Evolutionary conservation across 1,284 basidiomycete species (phyloP).

Genomic region (Melampsora larici-populina): DNA sequence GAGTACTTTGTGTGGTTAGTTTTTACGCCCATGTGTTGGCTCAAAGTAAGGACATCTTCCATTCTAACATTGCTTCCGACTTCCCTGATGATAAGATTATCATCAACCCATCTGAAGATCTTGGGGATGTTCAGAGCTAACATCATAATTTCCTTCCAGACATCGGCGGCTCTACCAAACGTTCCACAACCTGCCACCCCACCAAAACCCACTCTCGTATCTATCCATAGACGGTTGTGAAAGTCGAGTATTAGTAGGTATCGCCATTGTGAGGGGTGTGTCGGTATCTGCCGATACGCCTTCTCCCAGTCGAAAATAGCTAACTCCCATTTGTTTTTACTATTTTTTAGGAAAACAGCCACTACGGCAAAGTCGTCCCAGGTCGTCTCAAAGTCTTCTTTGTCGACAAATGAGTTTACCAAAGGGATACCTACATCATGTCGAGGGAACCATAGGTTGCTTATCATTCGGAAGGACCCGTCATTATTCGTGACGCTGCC

Average conservation of each 20-base stretch:
- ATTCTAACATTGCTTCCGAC: neutral
- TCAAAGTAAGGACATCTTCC: neutral
- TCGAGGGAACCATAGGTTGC: no score
- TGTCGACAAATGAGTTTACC: slow-evolving; percentile 10
- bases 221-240: neutral
- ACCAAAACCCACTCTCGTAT: slow-evolving; percentile 1
- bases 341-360: neutral
- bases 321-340: neutral
- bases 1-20: neutral
- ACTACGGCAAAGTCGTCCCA: slow-evolving; percentile 1
- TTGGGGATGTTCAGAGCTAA: neutral
- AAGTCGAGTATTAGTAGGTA: neutral
- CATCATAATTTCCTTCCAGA: neutral
- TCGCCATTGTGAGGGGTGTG: neutral
- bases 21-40: neutral
- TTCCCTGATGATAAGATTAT: neutral
- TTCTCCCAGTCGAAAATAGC: slow-evolving; percentile 15
- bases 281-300: neutral
- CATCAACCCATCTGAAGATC: slow-evolving; percentile 2
- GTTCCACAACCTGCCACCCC: slow-evolving; percentile 1
- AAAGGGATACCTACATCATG: neutral
- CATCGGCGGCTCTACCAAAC: neutral
- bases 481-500: no score
- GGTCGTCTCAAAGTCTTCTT: no score
- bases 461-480: no score